Conservation (phyloP, 148 eudicot genomes). For the Cornus kousa region DNA sequence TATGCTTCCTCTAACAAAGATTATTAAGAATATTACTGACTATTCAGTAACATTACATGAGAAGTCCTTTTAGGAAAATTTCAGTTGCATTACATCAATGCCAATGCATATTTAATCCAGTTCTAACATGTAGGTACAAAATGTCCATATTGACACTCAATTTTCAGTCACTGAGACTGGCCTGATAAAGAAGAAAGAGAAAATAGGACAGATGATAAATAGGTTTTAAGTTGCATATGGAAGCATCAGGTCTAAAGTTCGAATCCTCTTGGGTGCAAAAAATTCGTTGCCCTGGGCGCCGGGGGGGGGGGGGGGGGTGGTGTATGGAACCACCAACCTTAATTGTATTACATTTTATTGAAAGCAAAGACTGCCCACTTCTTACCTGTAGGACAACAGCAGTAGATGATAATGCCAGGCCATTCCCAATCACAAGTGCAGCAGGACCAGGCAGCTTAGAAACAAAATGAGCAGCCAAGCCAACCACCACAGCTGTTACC, state of each 20-base stretch:
- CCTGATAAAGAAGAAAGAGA: not conserved
- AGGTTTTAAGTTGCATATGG: not conserved
- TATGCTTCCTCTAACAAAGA: not conserved
- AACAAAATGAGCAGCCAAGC: constrained; percentile 70
- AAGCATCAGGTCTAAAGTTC: not conserved
- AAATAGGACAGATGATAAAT: not conserved
- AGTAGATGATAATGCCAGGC: constrained; percentile 95
- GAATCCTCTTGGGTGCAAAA: too few relatives aligned
- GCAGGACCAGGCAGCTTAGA: constrained; percentile 85
- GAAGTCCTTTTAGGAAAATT: too few relatives aligned
- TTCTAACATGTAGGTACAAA: too few relatives aligned
- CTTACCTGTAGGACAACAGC: constrained; percentile 99
- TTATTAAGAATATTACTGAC: too few relatives aligned
- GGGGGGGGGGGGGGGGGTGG: too few relatives aligned
- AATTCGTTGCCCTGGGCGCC: too few relatives aligned
- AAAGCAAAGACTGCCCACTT: not conserved
- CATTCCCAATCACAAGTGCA: constrained; percentile 95
- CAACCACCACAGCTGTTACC: constrained; percentile 77
- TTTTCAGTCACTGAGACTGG: too few relatives aligned
- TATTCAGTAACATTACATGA: too few relatives aligned
- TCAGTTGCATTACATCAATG: too few relatives aligned
- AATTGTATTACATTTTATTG: not conserved
- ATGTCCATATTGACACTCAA: too few relatives aligned
- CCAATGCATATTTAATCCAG: too few relatives aligned
- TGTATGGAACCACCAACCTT: not conserved